Evolutionary conservation across 768 basidiomycete species (phyloP).

Genomic region (Sutorius australiensis): DNA sequence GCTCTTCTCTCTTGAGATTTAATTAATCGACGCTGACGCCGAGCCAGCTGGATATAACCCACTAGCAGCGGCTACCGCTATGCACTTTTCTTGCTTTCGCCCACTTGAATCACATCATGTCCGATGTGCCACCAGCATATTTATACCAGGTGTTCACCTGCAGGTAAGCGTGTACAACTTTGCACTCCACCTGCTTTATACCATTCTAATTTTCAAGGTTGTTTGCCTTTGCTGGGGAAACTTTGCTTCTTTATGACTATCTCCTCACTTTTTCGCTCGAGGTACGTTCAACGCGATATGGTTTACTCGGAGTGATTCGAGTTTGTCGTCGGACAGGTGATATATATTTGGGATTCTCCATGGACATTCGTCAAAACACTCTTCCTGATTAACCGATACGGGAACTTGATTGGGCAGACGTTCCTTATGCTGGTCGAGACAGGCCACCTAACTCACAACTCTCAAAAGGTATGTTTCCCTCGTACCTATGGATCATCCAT

Average conservation of each 20-base stretch:
- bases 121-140: neutral
- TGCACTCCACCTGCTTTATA: neutral
- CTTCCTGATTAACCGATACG: constrained; percentile 21
- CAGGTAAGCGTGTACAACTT: constrained; percentile 11
- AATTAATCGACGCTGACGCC: too few species aligned
- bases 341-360: constrained; percentile 15
- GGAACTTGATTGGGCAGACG: constrained; percentile 18
- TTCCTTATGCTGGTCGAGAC: constrained; percentile 20
- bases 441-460: constrained; percentile 18
- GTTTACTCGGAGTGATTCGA: neutral
- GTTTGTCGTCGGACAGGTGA: constrained; percentile 7
- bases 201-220: neutral
- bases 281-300: constrained; percentile 6
- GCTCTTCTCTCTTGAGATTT: too few species aligned
- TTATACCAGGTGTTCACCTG: constrained; percentile 13
- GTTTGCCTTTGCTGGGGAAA: constrained; percentile 13
- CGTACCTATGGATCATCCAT: neutral
- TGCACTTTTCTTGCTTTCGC: too few species aligned
- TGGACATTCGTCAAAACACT: constrained; percentile 13
- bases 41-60: too few species aligned
- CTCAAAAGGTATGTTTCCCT: constrained; percentile 8
- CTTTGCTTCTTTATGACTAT: constrained; percentile 26
- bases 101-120: constrained; percentile 2
- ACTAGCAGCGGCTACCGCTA: too few species aligned
- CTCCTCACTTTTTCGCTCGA: constrained; percentile 27